Percentiles rank a stretch among this genome's conserved stretches.
These are phyloP conservation scores for Chaetomium sp. DNA, from an alignment of 2,329 filamentous ascomycete genomes.

Conservation along the genomic window DNA sequence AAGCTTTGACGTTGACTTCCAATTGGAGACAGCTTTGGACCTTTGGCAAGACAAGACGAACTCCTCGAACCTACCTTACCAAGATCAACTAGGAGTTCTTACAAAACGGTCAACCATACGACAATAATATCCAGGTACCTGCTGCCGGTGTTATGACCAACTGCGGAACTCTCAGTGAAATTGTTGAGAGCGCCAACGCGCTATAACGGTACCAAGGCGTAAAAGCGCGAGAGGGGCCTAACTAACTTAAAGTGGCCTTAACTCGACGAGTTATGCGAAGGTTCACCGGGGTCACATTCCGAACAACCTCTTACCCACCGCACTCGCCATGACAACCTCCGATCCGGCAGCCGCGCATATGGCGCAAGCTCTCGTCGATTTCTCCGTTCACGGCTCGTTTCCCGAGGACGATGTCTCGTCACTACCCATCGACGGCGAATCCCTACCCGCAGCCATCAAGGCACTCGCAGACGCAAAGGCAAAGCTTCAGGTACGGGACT, in stretches of 20 bases:
- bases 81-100: constrained; percentile 3
- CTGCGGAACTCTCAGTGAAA: background rate
- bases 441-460: constrained; percentile 47
- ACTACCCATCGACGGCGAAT: constrained; percentile 39
- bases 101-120: background rate
- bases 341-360: constrained; percentile 28
- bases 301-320: background rate
- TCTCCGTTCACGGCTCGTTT: constrained; percentile 53
- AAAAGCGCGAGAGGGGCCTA: background rate
- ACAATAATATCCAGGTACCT: background rate
- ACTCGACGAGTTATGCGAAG: background rate
- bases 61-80: background rate
- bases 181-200: background rate
- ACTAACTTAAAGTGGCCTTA: constrained; percentile 2
- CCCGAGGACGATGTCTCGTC: constrained; percentile 52
- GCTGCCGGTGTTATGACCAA: background rate
- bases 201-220: background rate
- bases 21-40: constrained; percentile 26
- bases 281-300: background rate
- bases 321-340: constrained; percentile 29
- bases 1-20: constrained; percentile 27
- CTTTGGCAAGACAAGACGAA: background rate
- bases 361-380: constrained; percentile 65
- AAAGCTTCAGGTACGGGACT: constrained; percentile 48
- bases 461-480: constrained; percentile 47